Evolutionary conservation across 306 rosid species (phyloP), one percentile per base, ranked within the genome.

Genomic region (Biancaea sappan): DNA sequence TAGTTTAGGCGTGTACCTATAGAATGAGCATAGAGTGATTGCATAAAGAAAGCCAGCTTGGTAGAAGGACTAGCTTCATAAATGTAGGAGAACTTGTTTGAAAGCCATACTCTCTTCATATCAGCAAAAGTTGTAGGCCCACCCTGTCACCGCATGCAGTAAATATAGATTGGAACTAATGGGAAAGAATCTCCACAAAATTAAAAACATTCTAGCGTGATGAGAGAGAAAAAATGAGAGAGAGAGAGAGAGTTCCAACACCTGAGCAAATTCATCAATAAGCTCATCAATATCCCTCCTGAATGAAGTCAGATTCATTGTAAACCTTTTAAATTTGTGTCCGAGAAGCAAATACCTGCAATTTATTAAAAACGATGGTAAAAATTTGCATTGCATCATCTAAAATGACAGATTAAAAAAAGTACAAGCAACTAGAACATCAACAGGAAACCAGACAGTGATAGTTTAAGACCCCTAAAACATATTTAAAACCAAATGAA

Each of bases 41-140:
- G 98, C 95, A 94, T 88, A 44, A 94, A 91, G 90, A 94, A 90
- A 56, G 88, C 94, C 79, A 83, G 74, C 86, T 90, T 87, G 66
- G 83, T 37, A 44, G 89, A 78, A 74, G 98, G 96, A 79, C 72
- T 73, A 38, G 93, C 90, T 76, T 91, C 91, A 48, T 81, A 91
- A 82, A 94, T 88, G 84, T 80, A 88, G n/a, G 98, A 85, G 81
- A 91, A 87, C 76, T 83, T 91, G 69, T 83, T 90, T 10, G 88
- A 88, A 77, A 83, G 68, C 99, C 99, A 94, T 31, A 88, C 78
- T 71, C 88, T 87, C 84, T 90, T 91, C 93, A 91, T 87, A 22
- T 83, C 91, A 61, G 83, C 80, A 58, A 94, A 87, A 56, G 89
- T 78, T 47, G 81, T 78, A 29, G 88, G 88, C 50, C 71, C 92